Conservation (phyloP, 768 basidiomycete genomes). For the Lepiota brunneoincarnata region DNA sequence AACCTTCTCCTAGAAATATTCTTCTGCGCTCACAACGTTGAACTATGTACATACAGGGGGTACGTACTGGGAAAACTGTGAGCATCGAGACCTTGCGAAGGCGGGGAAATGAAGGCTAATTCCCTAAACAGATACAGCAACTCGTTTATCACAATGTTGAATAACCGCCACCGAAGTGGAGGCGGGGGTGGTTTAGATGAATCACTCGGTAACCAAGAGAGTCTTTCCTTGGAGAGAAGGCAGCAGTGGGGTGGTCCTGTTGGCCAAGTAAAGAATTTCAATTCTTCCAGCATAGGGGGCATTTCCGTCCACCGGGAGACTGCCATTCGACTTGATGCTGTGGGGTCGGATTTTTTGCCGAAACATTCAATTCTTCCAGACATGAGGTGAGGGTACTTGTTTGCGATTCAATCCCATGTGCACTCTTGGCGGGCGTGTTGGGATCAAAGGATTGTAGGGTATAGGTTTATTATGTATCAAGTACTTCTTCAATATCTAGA, state of each 20-base stretch:
- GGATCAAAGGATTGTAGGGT: no score
- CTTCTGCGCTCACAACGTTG: neutral
- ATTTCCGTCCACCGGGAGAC: slow-evolving; percentile 4
- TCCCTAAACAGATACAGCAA: slow-evolving; percentile 5
- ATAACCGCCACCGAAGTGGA: slow-evolving; percentile 1
- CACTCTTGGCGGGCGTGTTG: no score
- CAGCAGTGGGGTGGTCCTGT: neutral
- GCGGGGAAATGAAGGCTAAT: neutral
- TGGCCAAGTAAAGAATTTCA: neutral
- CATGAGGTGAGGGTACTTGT: neutral
- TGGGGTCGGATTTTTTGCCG: neutral
- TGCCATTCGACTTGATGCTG: neutral
- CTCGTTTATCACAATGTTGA: slow-evolving; percentile 11
- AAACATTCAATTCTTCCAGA: neutral
- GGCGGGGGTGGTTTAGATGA: neutral
- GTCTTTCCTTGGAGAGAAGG: neutral
- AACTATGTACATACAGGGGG: neutral
- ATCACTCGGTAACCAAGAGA: neutral
- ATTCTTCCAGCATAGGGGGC: neutral
- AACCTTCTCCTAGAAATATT: neutral
- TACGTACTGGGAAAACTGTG: slow-evolving; percentile 11
- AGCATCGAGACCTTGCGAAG: neutral
- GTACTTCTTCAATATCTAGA: no score
- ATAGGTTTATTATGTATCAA: no score
- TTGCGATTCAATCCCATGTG: neutral